A percentile compares a stretch with the other conserved stretches of the same genome.
Evolutionary conservation across 2,329 filamentous ascomycete species (phyloP).

Genomic region (Colletotrichum tamarilloi): DNA sequence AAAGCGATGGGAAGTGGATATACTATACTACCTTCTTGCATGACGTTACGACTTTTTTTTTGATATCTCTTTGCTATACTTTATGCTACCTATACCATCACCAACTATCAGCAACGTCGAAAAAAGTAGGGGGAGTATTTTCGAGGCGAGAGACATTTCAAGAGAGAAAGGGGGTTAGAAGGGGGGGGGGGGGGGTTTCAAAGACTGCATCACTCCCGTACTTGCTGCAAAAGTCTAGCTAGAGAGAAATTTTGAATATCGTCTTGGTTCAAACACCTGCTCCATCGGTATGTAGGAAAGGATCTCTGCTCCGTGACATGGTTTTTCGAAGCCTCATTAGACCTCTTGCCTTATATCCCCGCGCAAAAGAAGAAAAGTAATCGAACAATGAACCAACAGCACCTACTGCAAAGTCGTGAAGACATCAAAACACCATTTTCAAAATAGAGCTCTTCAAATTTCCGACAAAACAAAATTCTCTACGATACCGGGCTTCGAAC

Average conservation of each 20-base stretch:
- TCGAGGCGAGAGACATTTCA: neutral
- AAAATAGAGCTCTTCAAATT: no score
- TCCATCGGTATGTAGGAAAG: no score
- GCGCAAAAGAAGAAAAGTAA: no score
- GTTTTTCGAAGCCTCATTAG: no score
- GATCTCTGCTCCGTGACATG: no score
- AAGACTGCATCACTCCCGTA: neutral
- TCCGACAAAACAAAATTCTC: no score
- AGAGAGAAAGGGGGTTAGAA: neutral
- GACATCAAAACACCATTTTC: no score
- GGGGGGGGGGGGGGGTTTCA: neutral
- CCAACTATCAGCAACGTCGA: neutral
- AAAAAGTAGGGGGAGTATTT: neutral
- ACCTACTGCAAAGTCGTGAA: no score
- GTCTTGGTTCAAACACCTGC: no score
- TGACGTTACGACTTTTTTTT: slow-evolving; percentile 21
- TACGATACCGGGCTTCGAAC: no score
- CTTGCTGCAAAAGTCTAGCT: neutral
- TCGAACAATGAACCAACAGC: no score
- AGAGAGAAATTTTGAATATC: neutral
- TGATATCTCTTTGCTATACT: neutral
- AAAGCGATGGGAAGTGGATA: neutral
- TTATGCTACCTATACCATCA: slow-evolving; percentile 8
- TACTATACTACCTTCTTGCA: neutral
- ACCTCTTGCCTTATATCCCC: no score